phyloP scores from a whole-genome alignment of 2,329 filamentous ascomycete species.

The Dothistroma septosporum region DNA sequence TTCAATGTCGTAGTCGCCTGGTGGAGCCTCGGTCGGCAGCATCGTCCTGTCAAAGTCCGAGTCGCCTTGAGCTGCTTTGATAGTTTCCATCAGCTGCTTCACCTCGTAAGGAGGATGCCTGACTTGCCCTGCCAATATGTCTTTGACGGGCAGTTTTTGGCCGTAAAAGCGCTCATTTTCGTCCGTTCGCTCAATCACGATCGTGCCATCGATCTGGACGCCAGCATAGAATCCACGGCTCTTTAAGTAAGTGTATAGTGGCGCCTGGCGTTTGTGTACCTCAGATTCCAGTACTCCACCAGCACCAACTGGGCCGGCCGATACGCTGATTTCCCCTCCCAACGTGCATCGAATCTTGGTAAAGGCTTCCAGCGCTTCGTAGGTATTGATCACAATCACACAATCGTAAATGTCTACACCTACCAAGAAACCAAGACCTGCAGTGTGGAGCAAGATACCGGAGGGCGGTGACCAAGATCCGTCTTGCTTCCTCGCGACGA shows the following conservation, averaged over 20 bases:
- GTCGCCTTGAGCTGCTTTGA: slow-evolving; percentile 84
- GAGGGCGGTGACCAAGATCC: slow-evolving; percentile 90
- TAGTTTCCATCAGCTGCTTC: slow-evolving; percentile 68
- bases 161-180: slow-evolving; percentile 87
- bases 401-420: slow-evolving; percentile 96
- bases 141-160: slow-evolving; percentile 56
- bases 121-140: slow-evolving; percentile 61
- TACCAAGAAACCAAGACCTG: slow-evolving; percentile 81
- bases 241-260: slow-evolving; percentile 83
- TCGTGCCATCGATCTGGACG: slow-evolving; percentile 79
- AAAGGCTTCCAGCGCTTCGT: slow-evolving; percentile 78
- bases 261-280: slow-evolving; percentile 63
- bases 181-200: slow-evolving; percentile 79
- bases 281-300: slow-evolving; percentile 70
- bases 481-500: slow-evolving; percentile 78
- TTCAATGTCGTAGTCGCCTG: slow-evolving; percentile 65
- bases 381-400: slow-evolving; percentile 85
- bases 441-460: slow-evolving; percentile 84
- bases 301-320: slow-evolving; percentile 71
- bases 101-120: slow-evolving; percentile 54
- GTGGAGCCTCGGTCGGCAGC: slow-evolving; percentile 66
- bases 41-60: slow-evolving; percentile 65
- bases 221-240: slow-evolving; percentile 84
- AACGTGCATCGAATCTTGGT: slow-evolving; percentile 74
- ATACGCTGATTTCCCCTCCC: slow-evolving; percentile 73